Evolutionary conservation across 495 filamentous ascomycete species (phyloP).

Genomic region (Aspergillus haitiensis): DNA sequence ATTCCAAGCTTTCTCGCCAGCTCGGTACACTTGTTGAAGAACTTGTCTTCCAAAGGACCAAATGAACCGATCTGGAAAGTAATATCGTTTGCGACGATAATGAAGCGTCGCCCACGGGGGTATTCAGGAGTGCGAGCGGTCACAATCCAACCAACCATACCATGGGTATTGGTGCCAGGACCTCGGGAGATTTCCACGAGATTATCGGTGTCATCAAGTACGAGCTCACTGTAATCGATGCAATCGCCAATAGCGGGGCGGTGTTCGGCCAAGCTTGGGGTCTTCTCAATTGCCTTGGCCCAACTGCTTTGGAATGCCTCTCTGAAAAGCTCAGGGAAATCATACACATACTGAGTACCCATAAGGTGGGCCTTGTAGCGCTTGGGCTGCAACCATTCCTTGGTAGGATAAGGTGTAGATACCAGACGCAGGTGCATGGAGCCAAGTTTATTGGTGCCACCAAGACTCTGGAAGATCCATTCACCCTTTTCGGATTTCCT

Average conservation of each 20-base stretch:
- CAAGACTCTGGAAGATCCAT: slow-evolving; percentile 97
- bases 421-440: slow-evolving; percentile 93
- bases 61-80: slow-evolving; percentile 99
- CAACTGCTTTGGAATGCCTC: slow-evolving; percentile 97
- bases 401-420: slow-evolving; percentile 90
- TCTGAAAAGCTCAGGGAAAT: slow-evolving; percentile 99
- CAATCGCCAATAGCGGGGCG: slow-evolving; percentile 85
- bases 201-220: slow-evolving; percentile 90
- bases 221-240: slow-evolving; percentile 91
- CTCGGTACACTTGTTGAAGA: slow-evolving; percentile 99
- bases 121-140: slow-evolving; percentile 99
- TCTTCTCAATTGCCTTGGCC: slow-evolving; percentile 68
- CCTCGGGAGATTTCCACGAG: slow-evolving; percentile 90
- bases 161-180: slow-evolving; percentile 89
- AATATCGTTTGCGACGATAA: slow-evolving; percentile 98
- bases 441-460: slow-evolving; percentile 90
- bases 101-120: slow-evolving; percentile 83
- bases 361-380: slow-evolving; percentile 98
- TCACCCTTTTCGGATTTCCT: slow-evolving; percentile 95
- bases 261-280: slow-evolving; percentile 71
- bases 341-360: slow-evolving; percentile 99
- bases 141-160: slow-evolving; percentile 98
- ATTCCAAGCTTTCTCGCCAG: slow-evolving; percentile 90
- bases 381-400: slow-evolving; percentile 98
- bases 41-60: slow-evolving; percentile 91